A percentile compares a stretch with the other conserved stretches of the same genome.
Conservation (phyloP, 306 rosid genomes). For the Rubus idaeus region DNA sequence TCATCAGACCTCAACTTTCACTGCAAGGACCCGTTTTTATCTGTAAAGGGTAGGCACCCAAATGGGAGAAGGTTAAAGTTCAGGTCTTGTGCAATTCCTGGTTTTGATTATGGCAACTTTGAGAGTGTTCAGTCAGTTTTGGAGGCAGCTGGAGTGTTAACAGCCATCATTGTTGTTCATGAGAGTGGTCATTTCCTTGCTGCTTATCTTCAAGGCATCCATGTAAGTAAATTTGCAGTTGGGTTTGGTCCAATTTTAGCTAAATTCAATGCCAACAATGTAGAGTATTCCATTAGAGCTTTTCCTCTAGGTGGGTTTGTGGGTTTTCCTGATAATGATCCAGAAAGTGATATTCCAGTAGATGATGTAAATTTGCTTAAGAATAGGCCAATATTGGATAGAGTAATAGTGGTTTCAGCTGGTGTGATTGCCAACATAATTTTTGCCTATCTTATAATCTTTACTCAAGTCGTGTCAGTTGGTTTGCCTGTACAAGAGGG, state of each 20-base stretch:
- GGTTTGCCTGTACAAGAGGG: conserved; percentile 93
- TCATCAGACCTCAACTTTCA: conserved; percentile 37
- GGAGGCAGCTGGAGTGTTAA: conserved; percentile 82
- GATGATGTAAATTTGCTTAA: conserved; percentile 85
- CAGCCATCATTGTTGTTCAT: conserved; percentile 89
- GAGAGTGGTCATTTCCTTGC: conserved; percentile 99
- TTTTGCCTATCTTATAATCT: conserved; percentile 76
- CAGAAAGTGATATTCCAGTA: conserved; percentile 82
- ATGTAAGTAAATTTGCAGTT: conserved; percentile 94
- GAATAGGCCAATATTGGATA: conserved; percentile 92
- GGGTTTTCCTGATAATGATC: conserved; percentile 99
- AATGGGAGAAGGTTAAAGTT: conserved; percentile 47
- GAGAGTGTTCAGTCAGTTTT: conserved; percentile 87
- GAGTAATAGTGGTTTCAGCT: conserved; percentile 86
- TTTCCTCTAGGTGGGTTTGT: conserved; percentile 98
- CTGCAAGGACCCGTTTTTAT: conserved; percentile 44
- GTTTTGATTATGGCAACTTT: conserved; percentile 65
- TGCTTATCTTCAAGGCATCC: conserved; percentile 91
- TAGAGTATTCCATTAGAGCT: conserved; percentile 91
- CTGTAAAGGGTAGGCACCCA: conserved; percentile 31
- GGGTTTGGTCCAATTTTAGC: conserved; percentile 98
- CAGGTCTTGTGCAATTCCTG: conserved; percentile 55
- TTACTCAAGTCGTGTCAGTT: conserved; percentile 79
- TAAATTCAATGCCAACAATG: conserved; percentile 85
- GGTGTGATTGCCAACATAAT: conserved; percentile 92